Evolutionary conservation across 805 yeast genomes (phyloP), one percentile per base, ranked within the genome.

Genomic region (Barnettozyma sp.): DNA sequence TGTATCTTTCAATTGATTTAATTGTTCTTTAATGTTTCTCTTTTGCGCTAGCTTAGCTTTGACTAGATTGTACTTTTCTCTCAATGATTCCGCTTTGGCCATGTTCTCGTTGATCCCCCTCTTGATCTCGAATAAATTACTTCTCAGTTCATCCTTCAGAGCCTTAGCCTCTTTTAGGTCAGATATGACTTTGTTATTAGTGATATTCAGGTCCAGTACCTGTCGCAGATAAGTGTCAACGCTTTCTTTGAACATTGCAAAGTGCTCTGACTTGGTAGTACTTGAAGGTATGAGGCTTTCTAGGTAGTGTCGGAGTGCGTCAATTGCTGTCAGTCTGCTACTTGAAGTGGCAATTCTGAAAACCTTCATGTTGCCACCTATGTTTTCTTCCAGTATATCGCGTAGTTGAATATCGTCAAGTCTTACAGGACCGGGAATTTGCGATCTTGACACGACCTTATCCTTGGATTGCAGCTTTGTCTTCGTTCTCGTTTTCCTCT

Each of bases 141-240:
- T 22, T 27, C 70, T 46, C 11, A 56, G 36, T 3, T 50, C 48
- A 23, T 53, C 49, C 39, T 64, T 63, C 12, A 49, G 46, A 10
- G 33, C 33, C 34, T 54, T 59, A 5, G 55, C 42, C 16, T 49
- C 52, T 8, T 46, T 39, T 16, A 65, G 43, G 24, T 61, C 58
- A 18, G 46, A 45, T 10, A 49, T 34, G n/a, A 62, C 43, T 16
- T 54, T 43, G 28, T 62, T 58, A 42, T 61, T 65, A 2, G 58
- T 48, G 27, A 66, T 38, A 35, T 58, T 54, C 6, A 59, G 35
- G 43, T 66, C 71, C 22, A 65, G 48, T 18, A 63, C 42, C 10
- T 50, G 46, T 2, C 44, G 44, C 28, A 65, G 56, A 50, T 60
- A 58, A 3, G 36, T 34, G 11, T 46, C 45, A n/a, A 56, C 37